Evolutionary conservation across 129 eudicot species (phyloP).

Genomic region (Artemisia argyi): DNA sequence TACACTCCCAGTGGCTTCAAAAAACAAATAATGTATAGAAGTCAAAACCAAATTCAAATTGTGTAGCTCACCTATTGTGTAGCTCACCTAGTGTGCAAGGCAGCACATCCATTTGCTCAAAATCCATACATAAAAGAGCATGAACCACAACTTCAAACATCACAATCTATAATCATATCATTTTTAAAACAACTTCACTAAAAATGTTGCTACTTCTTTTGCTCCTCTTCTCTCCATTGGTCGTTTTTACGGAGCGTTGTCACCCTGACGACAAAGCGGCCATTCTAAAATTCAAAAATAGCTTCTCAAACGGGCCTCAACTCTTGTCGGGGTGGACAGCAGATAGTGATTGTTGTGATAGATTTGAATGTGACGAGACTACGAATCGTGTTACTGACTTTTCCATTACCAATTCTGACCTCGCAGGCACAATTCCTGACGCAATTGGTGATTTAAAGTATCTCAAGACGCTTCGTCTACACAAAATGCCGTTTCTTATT

Average conservation of each 20-base stretch:
- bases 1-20: conserved; percentile 8
- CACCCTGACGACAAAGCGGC: conserved; percentile 55
- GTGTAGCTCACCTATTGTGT: conserved; percentile 22
- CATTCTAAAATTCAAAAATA: conserved; percentile 37
- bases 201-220: conserved; percentile 31
- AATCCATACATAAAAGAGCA: conserved; percentile 12
- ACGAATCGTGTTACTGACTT: conserved; percentile 42
- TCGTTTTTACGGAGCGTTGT: conserved; percentile 28
- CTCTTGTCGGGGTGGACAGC: conserved; percentile 37
- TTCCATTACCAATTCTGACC: conserved; percentile 26
- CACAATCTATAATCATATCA: neutral
- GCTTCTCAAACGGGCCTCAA: conserved; percentile 45
- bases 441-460: conserved; percentile 38
- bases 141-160: neutral
- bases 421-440: conserved; percentile 46
- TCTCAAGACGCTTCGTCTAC: conserved; percentile 41
- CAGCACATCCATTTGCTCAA: conserved; percentile 14
- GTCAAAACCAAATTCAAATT: conserved; percentile 16
- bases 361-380: conserved; percentile 37
- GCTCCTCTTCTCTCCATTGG: conserved; percentile 19
- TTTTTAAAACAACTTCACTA: neutral
- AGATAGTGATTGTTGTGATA: conserved; percentile 42
- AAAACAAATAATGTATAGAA: neutral
- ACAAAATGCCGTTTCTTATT: conserved; percentile 48
- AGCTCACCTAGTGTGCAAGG: conserved; percentile 15